Conservation (phyloP, 495 filamentous ascomycete species). For the Penicillium daleae region DNA sequence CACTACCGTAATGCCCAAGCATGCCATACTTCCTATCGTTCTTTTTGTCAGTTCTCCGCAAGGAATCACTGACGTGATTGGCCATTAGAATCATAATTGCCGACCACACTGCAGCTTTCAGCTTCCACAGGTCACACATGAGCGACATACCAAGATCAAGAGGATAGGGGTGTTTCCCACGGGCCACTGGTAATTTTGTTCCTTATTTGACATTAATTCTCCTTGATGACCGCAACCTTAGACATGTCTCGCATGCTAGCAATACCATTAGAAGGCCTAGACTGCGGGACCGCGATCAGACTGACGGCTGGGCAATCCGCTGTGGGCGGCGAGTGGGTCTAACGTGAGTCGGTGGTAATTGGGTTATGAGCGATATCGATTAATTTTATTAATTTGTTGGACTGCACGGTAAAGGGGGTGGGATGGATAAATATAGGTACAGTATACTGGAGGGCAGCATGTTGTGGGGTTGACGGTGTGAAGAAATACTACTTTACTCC, state of each 20-base stretch:
- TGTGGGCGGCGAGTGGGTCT: slow-evolving; percentile 1
- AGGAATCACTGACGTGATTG: too few species aligned
- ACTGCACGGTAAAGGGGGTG: not conserved
- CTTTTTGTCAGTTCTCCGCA: too few species aligned
- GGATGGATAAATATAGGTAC: slow-evolving; percentile 2
- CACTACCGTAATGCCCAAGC: too few species aligned
- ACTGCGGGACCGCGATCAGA: not conserved
- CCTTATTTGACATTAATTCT: not conserved
- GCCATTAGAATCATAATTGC: not conserved
- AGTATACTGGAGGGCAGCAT: too few species aligned
- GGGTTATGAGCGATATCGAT: not conserved
- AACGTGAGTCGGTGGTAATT: not conserved
- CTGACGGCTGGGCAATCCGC: not conserved
- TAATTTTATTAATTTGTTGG: not conserved
- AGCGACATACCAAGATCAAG: not conserved
- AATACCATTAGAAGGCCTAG: not conserved
- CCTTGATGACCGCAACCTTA: not conserved
- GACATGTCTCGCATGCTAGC: not conserved
- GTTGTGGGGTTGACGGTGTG: not conserved
- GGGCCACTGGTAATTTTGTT: not conserved
- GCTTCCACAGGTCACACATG: not conserved
- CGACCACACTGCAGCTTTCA: not conserved
- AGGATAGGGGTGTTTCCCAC: not conserved
- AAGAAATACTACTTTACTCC: not conserved
- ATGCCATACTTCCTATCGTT: too few species aligned